These are phyloP conservation scores for Leccinum truebloodii DNA, from an alignment of 768 basidiomycete species.

Conservation along the genomic window DNA sequence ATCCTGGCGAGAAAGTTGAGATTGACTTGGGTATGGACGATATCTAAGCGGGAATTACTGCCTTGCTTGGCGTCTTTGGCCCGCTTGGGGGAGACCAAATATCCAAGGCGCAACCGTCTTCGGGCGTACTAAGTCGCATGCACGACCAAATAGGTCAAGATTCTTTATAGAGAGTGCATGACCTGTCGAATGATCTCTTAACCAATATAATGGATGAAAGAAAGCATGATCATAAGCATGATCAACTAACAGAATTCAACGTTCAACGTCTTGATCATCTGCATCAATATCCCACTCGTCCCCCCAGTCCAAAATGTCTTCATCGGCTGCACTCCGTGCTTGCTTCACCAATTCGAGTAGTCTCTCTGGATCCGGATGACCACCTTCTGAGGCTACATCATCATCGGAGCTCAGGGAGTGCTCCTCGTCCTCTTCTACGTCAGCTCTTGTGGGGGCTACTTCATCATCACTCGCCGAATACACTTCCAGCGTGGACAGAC, in stretches of 20 bases:
- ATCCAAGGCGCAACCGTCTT: conserved; percentile 1
- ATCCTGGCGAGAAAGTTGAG: conserved; percentile 97
- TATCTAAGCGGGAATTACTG: conserved; percentile 45
- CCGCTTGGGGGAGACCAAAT: not conserved
- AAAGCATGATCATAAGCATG: not conserved
- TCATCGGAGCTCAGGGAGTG: conserved; percentile 12
- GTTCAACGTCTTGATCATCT: conserved; percentile 8
- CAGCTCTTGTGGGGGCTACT: not conserved
- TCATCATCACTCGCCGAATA: conserved; percentile 28
- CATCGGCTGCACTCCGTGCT: conserved; percentile 25
- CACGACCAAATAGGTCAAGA: not conserved
- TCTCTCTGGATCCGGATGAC: conserved; percentile 17
- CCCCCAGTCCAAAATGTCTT: conserved; percentile 34
- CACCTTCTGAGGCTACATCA: conserved; percentile 13
- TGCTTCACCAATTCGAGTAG: conserved; percentile 28
- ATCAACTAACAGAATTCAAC: not conserved
- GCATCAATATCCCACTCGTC: conserved; percentile 29
- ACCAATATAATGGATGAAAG: not conserved
- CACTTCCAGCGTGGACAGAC: conserved; percentile 24
- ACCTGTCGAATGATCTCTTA: not conserved
- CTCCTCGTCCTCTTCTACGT: conserved; percentile 22
- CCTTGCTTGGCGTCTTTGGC: not conserved
- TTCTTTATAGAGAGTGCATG: conserved; percentile 8
- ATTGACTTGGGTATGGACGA: conserved; percentile 90
- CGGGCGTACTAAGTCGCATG: conserved; percentile 3